These are phyloP conservation scores for Arthrinium puccinioides DNA, from an alignment of 2,329 filamentous ascomycete species.

Conservation along the genomic window DNA sequence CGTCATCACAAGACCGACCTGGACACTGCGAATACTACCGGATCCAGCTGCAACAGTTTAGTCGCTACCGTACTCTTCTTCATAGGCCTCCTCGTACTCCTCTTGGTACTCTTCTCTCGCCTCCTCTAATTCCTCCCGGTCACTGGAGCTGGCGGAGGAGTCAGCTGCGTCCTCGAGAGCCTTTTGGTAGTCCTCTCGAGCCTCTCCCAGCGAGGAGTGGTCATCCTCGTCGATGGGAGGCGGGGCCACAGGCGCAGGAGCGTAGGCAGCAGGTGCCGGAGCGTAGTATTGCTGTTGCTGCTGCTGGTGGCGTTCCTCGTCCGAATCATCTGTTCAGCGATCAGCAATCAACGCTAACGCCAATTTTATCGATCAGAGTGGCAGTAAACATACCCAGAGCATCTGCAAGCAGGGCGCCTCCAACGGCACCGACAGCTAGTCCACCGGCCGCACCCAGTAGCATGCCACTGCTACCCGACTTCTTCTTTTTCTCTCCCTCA, in stretches of 20 bases:
- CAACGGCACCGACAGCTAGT: constrained; percentile 46
- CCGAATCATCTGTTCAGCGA: constrained; percentile 18
- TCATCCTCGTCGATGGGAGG: constrained; percentile 6
- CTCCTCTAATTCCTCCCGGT: constrained; percentile 35
- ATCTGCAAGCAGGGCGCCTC: constrained; percentile 49
- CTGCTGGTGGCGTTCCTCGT: constrained; percentile 14
- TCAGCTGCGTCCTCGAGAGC: constrained; percentile 31
- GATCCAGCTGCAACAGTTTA: background rate
- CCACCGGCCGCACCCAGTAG: constrained; percentile 51
- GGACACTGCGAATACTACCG: too few species aligned
- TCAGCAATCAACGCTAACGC: background rate
- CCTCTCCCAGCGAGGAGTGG: constrained; percentile 24
- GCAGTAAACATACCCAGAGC: constrained; percentile 39
- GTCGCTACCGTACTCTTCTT: constrained; percentile 9
- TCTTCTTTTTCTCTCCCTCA: constrained; percentile 28
- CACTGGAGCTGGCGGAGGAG: constrained; percentile 27
- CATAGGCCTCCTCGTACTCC: constrained; percentile 34
- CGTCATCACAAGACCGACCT: too few species aligned
- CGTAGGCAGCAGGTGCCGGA: constrained; percentile 7
- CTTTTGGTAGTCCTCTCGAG: constrained; percentile 33
- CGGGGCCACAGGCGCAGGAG: background rate
- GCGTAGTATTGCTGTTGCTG: constrained; percentile 5
- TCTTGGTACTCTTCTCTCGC: constrained; percentile 43
- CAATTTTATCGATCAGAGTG: too few species aligned
- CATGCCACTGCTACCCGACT: constrained; percentile 40